Evolutionary conservation across 345 rosid genomes (phyloP).

Genomic region (Corymbia maculata): DNA sequence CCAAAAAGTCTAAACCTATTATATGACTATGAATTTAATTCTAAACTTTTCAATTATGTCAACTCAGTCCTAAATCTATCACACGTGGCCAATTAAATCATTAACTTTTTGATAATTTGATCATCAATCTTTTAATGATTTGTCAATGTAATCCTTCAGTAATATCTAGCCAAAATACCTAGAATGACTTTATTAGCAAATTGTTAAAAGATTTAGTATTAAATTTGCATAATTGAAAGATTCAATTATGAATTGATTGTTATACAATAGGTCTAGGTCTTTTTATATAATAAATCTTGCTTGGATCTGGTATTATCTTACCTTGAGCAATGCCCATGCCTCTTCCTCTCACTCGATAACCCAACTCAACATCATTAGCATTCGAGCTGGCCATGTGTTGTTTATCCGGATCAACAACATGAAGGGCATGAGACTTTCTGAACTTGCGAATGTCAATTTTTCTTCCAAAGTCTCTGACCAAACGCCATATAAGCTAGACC

Average conservation of each 20-base stretch:
- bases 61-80: no score
- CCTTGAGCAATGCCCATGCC: background rate
- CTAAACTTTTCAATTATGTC: no score
- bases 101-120: no score
- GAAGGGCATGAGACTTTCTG: background rate
- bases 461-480: no score
- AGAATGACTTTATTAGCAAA: no score
- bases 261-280: background rate
- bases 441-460: background rate
- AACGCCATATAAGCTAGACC: no score
- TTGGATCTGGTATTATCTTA: background rate
- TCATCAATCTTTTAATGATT: no score
- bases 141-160: fast-evolving
- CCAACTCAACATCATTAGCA: background rate
- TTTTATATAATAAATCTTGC: background rate
- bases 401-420: no score
- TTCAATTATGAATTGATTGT: no score
- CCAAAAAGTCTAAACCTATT: background rate
- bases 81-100: no score
- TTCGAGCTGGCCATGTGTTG: background rate
- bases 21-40: no score
- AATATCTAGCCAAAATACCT: background rate
- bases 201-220: no score
- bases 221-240: background rate
- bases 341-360: background rate